phyloP scores from a whole-genome alignment of 2,329 filamentous ascomycete species.

The Neopestalotiopsis rosae region DNA sequence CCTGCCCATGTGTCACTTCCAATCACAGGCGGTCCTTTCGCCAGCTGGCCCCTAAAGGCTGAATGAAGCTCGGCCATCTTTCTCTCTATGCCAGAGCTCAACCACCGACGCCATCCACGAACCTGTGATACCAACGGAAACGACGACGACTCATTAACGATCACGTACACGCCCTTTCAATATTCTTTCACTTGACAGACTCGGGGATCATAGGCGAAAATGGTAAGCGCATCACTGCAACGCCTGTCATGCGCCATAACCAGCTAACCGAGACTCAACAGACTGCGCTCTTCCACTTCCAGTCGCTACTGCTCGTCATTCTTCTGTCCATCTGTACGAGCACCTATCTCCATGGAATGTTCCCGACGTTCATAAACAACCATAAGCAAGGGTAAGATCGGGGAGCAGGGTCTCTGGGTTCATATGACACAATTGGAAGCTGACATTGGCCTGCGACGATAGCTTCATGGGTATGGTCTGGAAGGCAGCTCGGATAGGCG shows the following conservation, averaged over 20 bases:
- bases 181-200: not conserved
- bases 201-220: not conserved
- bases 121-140: not conserved
- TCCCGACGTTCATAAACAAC: slow-evolving; percentile 87
- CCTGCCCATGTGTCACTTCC: not conserved
- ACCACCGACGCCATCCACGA: not conserved
- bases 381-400: slow-evolving; percentile 83
- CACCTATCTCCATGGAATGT: slow-evolving; percentile 89
- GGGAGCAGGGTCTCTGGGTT: not conserved
- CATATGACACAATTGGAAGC: not conserved
- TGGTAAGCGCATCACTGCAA: not conserved
- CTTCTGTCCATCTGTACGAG: slow-evolving; percentile 96
- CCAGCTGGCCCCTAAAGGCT: slow-evolving; percentile 8
- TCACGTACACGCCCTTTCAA: not conserved
- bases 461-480: slow-evolving; percentile 88
- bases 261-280: slow-evolving; percentile 41
- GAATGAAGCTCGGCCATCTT: not conserved
- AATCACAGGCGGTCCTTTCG: slow-evolving; percentile 4
- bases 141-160: not conserved
- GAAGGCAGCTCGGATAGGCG: slow-evolving; percentile 93
- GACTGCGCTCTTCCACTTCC: slow-evolving; percentile 99
- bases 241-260: not conserved
- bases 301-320: slow-evolving; percentile 92
- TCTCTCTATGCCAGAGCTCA: not conserved
- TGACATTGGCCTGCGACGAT: slow-evolving; percentile 14